Evolutionary conservation across 768 basidiomycete genomes (phyloP), one percentile per base, ranked within the genome.

Genomic region (Cantharellus anzutake): DNA sequence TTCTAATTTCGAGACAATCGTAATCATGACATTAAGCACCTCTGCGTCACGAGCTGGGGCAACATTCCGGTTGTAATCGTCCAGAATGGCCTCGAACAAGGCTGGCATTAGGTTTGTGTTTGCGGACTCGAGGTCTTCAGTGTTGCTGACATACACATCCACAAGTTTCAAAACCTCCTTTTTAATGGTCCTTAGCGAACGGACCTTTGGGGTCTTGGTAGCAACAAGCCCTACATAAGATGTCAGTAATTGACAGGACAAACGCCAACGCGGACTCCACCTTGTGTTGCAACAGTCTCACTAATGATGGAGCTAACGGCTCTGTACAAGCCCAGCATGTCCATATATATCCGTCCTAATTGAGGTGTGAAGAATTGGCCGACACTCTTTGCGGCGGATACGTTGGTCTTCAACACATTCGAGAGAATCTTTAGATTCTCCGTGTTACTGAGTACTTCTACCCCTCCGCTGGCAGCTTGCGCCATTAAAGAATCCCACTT

Each of bases 401-500:
- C 93, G 69, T 99, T 99, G 29, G 96, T 99, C 73, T 99, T 99
- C 66, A 99, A 75, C 53, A 99, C 89, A 67, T 99, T 98, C 1
- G 88, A 82, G 57, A 99, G 75, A 65, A 97, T 92, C 71, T 97
- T 97, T 72, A 98, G 89, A 69, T 97, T 98, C 60, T 97, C 94
- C 20, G 78, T 73, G 68, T 84, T 89, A 57, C 83, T 81, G 57
- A 99, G 76, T 7, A 99, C 91, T 63, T 98, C 92, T 72, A 92
- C 84, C 65, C 80, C 93, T 67, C 84, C 82, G 1, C 20, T 29
- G 2, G 86, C 83, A 2, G 96, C 96, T 73, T 97, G 93, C 38
- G 83, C 78, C 94, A 99, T 99, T 57, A 98, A 73, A 11, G 84
- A 86, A 70, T 97, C 93, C 96, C 96, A 99, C 90, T 97, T 62